Base-by-base conservation (phyloP, 805 yeast genomes). In the Tetrapisispora taiwanensis region DNA sequence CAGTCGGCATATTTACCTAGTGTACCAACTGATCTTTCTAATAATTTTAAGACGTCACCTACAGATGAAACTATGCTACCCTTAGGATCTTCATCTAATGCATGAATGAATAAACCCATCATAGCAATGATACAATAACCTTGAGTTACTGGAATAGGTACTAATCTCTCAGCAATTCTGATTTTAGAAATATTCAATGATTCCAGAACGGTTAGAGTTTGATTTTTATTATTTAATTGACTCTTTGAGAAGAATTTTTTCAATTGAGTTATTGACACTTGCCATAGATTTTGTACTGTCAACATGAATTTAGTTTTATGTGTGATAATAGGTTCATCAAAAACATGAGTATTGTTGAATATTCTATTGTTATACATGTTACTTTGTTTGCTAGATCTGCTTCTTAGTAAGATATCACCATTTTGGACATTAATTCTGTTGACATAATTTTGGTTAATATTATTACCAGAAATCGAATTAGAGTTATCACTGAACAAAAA, bases 41-140 rank as follows among this genome's bases (percentile, higher is more conserved):
- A 62, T 10, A 77, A 59, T 34, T 77, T 76, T 44, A 84, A 62
- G 2, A 76, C 73, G 37, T 81, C 82, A 9, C 81, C 72, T n/a
- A 84, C 71, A 17, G 76, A 68, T 9, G 73, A 71, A 4, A 73
- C 71, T 2, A 81, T 74, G 8, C 73, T 65, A 30, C 76, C 73
- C 44, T 68, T 73, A 45, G 76, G 77, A 51, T 81, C 88, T 56
- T 83, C 88, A 43, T 74, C 77, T 20, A 77, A 69, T 1, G 87
- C 76, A 54, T 76, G 77, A 7, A 59, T 54, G 20, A 62, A 30
- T 12, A 78, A 60, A 18, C 79, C 65, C 46, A 81, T 65, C 39
- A 80, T 71, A 2, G 85, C 65, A 13, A 82, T 59, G 2, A 84
- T 71, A 38, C 81, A 73, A 18, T 81, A 75, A 0, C 84, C 75